These are phyloP conservation scores for Daldinia decipiens DNA, from an alignment of 495 filamentous ascomycete species.

Conservation along the genomic window DNA sequence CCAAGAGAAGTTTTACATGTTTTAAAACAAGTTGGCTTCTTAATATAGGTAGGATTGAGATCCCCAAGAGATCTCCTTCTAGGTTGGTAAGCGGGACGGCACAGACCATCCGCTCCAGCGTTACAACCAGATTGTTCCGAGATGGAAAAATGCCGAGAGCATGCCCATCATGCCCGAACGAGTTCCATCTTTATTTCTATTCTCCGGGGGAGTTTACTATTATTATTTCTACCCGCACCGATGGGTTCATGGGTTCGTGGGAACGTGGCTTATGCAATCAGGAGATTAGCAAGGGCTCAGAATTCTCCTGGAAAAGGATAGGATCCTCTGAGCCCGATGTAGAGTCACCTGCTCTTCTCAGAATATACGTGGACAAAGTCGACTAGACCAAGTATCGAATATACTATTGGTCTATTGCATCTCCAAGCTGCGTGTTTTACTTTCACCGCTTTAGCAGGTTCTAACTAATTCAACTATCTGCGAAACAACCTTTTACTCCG, in stretches of 20 bases:
- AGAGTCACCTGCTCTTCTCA: slow-evolving; percentile 28
- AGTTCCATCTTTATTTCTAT: slow-evolving; percentile 5
- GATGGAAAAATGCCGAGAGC: slow-evolving; percentile 14
- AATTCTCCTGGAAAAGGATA: slow-evolving; percentile 9
- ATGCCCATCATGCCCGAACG: slow-evolving; percentile 9
- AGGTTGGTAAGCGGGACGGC: slow-evolving; percentile 22
- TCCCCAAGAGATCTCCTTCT: slow-evolving; percentile 13
- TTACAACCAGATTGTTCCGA: slow-evolving; percentile 20
- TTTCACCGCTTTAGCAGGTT: slow-evolving; percentile 33
- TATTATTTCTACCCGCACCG: slow-evolving; percentile 6
- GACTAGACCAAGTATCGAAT: slow-evolving; percentile 6
- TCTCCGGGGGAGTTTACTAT: slow-evolving; percentile 4
- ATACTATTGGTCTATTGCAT: slow-evolving; percentile 4
- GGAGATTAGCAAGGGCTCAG: slow-evolving; percentile 28
- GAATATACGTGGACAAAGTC: slow-evolving; percentile 13
- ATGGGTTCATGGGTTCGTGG: slow-evolving; percentile 25
- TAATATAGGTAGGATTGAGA: slow-evolving; percentile 14
- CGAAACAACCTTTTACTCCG: slow-evolving; percentile 21
- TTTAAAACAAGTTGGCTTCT: slow-evolving; percentile 20
- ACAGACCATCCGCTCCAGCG: slow-evolving; percentile 1
- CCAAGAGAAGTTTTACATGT: slow-evolving; percentile 11
- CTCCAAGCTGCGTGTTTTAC: slow-evolving; percentile 8
- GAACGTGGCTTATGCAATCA: slow-evolving; percentile 34
- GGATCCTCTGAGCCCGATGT: slow-evolving; percentile 23
- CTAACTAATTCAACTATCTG: slow-evolving; percentile 6